A percentile compares a stretch with the other conserved stretches of the same genome.
Conservation (phyloP, 805 yeast species). For the Zygosaccharomyces lentus region DNA sequence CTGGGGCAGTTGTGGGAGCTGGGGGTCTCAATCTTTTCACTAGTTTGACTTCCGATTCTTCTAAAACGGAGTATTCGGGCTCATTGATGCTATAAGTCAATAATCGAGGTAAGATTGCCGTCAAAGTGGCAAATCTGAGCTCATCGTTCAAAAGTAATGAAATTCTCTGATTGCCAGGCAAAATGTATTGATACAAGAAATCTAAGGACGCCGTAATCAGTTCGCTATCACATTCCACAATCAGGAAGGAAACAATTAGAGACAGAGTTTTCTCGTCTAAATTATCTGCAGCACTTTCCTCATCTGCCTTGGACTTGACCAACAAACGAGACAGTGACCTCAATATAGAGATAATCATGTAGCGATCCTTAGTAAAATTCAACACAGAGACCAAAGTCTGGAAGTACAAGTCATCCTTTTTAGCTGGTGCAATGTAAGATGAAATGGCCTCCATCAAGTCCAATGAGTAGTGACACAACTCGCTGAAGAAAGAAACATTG, state of each 20-base stretch:
- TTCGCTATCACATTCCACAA: constrained; percentile 58
- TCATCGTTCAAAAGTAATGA: constrained; percentile 46
- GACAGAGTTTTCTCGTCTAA: constrained; percentile 47
- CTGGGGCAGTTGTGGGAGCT: constrained; percentile 64
- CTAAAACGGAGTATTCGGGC: constrained; percentile 32
- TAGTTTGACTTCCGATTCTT: constrained; percentile 35
- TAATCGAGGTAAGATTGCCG: constrained; percentile 59
- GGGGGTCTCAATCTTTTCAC: constrained; percentile 56
- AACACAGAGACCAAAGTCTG: constrained; percentile 50
- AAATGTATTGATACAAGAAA: constrained; percentile 73
- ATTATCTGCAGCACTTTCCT: constrained; percentile 48
- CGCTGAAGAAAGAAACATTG: constrained; percentile 43
- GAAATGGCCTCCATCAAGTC: constrained; percentile 84
- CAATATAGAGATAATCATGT: constrained; percentile 61
- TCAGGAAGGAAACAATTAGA: constrained; percentile 52
- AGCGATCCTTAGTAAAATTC: constrained; percentile 56
- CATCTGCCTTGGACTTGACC: constrained; percentile 49
- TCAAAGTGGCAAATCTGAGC: constrained; percentile 48
- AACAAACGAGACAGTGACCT: constrained; percentile 77
- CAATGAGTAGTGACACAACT: constrained; percentile 59
- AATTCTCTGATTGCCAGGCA: constrained; percentile 58
- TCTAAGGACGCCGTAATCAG: constrained; percentile 69
- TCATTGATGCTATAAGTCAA: constrained; percentile 45
- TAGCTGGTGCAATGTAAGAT: constrained; percentile 74
- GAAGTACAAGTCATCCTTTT: constrained; percentile 61